phyloP scores from a whole-genome alignment of 129 eudicot species.

The Oenanthe sinensis region DNA sequence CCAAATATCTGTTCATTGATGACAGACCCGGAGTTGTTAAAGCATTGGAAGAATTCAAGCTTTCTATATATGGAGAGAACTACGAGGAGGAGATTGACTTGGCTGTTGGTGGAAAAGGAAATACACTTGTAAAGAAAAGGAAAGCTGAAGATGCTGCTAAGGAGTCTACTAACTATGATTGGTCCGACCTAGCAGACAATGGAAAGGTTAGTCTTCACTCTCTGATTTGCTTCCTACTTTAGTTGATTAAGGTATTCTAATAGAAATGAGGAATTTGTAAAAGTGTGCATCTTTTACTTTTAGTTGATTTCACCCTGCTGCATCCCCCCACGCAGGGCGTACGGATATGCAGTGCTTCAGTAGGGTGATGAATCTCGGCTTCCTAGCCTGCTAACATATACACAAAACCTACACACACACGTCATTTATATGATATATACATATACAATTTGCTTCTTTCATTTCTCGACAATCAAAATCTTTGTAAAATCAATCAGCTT shows the following conservation, averaged over 20 bases:
- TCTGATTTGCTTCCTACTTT: background rate
- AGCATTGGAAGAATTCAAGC: constrained; percentile 90
- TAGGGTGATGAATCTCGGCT: too few relatives aligned
- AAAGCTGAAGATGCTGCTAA: constrained; percentile 63
- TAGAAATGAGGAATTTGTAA: background rate
- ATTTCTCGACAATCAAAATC: too few relatives aligned
- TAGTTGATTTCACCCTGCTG: too few relatives aligned
- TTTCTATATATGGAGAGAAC: constrained; percentile 69
- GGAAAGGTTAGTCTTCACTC: constrained; percentile 50
- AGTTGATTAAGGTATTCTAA: background rate
- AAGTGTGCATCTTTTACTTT: background rate
- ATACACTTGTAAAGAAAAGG: constrained; percentile 50
- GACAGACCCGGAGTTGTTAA: constrained; percentile 76
- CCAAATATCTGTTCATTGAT: background rate
- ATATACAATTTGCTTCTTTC: too few relatives aligned
- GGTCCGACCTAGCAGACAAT: constrained; percentile 85
- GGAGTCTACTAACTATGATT: constrained; percentile 57
- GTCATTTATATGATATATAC: too few relatives aligned
- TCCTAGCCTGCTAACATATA: too few relatives aligned
- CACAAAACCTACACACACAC: too few relatives aligned
- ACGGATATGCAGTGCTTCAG: too few relatives aligned
- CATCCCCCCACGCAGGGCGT: too few relatives aligned
- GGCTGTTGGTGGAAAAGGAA: constrained; percentile 25
- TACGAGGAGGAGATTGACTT: constrained; percentile 44
- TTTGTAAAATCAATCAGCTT: too few relatives aligned